These are phyloP conservation scores for Apostasia ramifera DNA, from an alignment of 106 monocot species.

Conservation along the genomic window DNA sequence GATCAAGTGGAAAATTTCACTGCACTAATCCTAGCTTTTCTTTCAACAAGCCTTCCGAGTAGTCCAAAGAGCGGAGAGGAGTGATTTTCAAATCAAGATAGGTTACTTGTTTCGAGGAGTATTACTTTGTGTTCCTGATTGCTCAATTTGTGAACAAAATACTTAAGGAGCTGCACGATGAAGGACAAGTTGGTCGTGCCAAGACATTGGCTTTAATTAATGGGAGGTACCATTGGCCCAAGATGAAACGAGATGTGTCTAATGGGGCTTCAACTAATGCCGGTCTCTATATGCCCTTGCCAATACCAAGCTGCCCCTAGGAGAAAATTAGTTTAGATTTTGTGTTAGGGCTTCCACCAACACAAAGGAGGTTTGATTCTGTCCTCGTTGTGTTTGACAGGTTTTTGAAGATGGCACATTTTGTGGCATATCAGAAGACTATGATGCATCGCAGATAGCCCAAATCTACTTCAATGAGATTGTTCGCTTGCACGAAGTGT, in stretches of 20 bases:
- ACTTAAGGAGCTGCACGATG: neutral
- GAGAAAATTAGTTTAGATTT: neutral
- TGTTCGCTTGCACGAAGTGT: neutral
- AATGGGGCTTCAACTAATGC: neutral
- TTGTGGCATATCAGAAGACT: neutral
- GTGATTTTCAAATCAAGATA: neutral
- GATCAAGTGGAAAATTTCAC: too few relatives aligned
- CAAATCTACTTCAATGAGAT: neutral
- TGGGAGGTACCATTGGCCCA: neutral
- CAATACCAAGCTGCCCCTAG: neutral
- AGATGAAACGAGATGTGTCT: neutral
- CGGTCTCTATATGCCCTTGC: neutral
- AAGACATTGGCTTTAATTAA: slow-evolving; percentile 1
- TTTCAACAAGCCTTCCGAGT: too few relatives aligned
- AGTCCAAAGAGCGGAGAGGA: too few relatives aligned
- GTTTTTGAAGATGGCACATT: neutral
- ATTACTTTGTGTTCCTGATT: neutral
- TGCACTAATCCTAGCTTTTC: too few relatives aligned
- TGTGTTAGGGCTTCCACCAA: neutral
- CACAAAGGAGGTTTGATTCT: neutral
- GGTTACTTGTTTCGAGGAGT: slow-evolving; percentile 2
- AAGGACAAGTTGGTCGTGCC: slow-evolving; percentile 8
- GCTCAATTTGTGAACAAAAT: neutral
- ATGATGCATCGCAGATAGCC: neutral
- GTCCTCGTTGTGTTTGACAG: neutral